Conservation (phyloP, 202 grass and related monocot genomes). For the Eragrostis tef region DNA sequence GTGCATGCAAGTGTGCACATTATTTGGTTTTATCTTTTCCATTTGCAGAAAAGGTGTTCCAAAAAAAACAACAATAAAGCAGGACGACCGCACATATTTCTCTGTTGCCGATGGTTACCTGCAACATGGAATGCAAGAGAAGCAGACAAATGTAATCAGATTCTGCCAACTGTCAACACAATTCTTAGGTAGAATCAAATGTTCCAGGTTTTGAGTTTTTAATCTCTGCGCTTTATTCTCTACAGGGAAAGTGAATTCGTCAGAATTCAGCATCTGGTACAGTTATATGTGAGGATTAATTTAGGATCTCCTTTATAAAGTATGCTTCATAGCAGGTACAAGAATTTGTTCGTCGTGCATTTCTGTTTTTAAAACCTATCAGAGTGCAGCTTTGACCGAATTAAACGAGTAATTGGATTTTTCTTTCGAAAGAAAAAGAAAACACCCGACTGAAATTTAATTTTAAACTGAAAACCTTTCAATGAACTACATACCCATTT, state of each 20-base stretch:
- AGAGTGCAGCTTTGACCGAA: background rate
- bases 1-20: conserved; percentile 31
- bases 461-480: background rate
- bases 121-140: conserved; percentile 51
- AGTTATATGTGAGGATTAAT: conserved; percentile 17
- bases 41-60: conserved; percentile 55
- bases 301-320: conserved; percentile 10
- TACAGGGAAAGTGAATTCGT: conserved; percentile 34
- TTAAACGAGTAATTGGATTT: background rate
- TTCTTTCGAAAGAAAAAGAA: background rate
- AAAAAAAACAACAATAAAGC: conserved; percentile 56
- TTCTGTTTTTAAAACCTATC: background rate
- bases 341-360: conserved; percentile 21
- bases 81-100: conserved; percentile 51
- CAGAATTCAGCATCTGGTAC: conserved; percentile 21
- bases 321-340: conserved; percentile 29
- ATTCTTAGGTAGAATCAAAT: conserved; percentile 51
- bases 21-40: conserved; percentile 63
- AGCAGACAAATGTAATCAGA: conserved; percentile 57
- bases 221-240: conserved; percentile 46
- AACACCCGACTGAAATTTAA: background rate
- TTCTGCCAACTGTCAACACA: conserved; percentile 57
- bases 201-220: conserved; percentile 48
- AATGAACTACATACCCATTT: background rate
- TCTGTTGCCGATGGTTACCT: conserved; percentile 51